Evolutionary conservation across 2,329 filamentous ascomycete genomes (phyloP).

Genomic region (Keithomyces neogunnii): DNA sequence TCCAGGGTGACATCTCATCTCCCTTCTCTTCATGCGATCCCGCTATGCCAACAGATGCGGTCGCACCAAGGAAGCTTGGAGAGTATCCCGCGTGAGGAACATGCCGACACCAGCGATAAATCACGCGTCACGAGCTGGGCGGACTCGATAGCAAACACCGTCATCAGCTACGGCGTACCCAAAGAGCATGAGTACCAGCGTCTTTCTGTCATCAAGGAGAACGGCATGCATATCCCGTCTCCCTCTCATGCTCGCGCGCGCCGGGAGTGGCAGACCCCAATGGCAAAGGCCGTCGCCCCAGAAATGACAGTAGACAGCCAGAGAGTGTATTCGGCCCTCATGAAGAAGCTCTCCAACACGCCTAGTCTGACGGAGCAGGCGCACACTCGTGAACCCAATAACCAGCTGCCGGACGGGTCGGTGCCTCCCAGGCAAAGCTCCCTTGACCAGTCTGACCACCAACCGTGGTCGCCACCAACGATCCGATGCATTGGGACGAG

Average conservation of each 20-base stretch:
- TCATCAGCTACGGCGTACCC: conserved; percentile 31
- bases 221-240: conserved; percentile 30
- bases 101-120: conserved; percentile 37
- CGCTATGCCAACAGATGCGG: conserved; percentile 35
- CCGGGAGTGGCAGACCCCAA: background rate
- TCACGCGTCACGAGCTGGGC: conserved; percentile 69
- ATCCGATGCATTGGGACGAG: conserved; percentile 25
- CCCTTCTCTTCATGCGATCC: conserved; percentile 40
- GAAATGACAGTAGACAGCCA: conserved; percentile 40
- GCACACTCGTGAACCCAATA: background rate
- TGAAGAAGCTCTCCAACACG: conserved; percentile 42
- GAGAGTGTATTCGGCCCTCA: conserved; percentile 55
- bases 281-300: conserved; percentile 11
- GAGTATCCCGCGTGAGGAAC: conserved; percentile 33
- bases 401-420: background rate
- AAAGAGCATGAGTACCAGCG: conserved; percentile 45
- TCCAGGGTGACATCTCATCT: conserved; percentile 39
- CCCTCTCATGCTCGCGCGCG: conserved; percentile 15
- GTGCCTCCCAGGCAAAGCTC: conserved; percentile 11
- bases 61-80: conserved; percentile 49
- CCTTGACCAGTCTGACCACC: conserved; percentile 6
- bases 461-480: conserved; percentile 17
- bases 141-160: conserved; percentile 51
- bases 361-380: conserved; percentile 13
- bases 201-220: conserved; percentile 57